These are phyloP conservation scores for Candida oleophila DNA, from an alignment of 805 yeast species.

Conservation along the genomic window DNA sequence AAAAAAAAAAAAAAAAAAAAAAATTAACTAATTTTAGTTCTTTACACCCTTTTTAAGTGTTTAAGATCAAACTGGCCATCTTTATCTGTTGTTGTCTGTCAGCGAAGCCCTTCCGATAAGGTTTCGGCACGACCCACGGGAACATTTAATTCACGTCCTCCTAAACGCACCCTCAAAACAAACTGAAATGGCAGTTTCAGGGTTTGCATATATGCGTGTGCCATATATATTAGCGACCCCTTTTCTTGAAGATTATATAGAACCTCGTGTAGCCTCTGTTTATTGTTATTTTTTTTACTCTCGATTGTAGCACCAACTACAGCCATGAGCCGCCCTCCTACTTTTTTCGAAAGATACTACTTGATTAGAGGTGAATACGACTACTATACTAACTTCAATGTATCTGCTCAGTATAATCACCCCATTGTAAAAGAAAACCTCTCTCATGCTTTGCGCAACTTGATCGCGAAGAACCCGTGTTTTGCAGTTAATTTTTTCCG, in stretches of 20 bases:
- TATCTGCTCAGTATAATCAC: constrained; percentile 19
- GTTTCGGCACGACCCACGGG: neutral
- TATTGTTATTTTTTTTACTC: neutral
- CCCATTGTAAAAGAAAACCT: constrained; percentile 11
- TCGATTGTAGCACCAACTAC: neutral
- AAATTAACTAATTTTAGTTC: too few species aligned
- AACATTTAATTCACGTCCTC: too few species aligned
- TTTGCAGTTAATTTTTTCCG: constrained; percentile 19
- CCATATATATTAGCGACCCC: too few species aligned
- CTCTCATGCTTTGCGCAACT: constrained; percentile 15
- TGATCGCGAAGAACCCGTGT: constrained; percentile 15
- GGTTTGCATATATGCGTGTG: too few species aligned
- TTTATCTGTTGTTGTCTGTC: neutral
- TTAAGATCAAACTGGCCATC: too few species aligned
- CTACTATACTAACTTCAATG: constrained; percentile 22
- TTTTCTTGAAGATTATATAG: neutral
- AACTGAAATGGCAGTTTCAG: too few species aligned
- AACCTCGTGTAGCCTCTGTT: neutral
- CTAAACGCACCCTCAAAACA: too few species aligned
- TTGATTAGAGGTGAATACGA: constrained; percentile 18
- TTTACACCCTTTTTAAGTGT: too few species aligned
- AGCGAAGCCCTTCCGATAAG: neutral
- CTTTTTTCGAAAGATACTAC: constrained; percentile 21
- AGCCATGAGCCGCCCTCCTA: constrained; percentile 9
- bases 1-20: too few species aligned